These are phyloP conservation scores for Evernia prunastri DNA, from an alignment of 495 filamentous ascomycete genomes.

Conservation along the genomic window DNA sequence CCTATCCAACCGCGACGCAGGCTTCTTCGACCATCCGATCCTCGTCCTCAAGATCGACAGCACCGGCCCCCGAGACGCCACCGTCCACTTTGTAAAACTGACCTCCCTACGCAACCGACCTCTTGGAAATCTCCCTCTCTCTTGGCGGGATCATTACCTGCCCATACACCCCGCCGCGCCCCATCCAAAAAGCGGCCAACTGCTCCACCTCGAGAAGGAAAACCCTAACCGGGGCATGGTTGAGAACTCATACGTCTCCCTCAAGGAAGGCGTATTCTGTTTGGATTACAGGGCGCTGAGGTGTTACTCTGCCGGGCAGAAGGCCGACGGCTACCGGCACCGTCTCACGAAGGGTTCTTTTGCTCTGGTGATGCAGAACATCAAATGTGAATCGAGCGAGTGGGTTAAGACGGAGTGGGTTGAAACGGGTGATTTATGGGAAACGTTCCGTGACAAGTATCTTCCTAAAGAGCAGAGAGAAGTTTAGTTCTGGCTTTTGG, in stretches of 20 bases:
- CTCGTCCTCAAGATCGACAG: background rate
- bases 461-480: background rate
- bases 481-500: too few species aligned
- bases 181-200: background rate
- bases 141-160: background rate
- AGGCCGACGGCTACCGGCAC: constrained; percentile 8
- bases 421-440: background rate
- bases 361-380: background rate
- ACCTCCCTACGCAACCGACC: background rate
- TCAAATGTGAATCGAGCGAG: background rate
- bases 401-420: constrained; percentile 16
- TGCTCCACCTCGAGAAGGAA: background rate
- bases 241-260: background rate
- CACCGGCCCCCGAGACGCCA: background rate
- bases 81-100: background rate
- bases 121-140: background rate
- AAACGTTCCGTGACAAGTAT: background rate
- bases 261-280: background rate
- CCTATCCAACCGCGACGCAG: background rate
- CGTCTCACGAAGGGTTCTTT: constrained; percentile 2
- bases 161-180: background rate
- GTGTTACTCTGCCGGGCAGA: constrained; percentile 9
- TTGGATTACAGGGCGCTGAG: constrained; percentile 2
- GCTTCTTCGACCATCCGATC: constrained; percentile 2
- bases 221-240: background rate